Percentiles rank a stretch among this genome's conserved stretches.
phyloP scores from a whole-genome alignment of 441 rosid genomes.

The Melastoma candidum region DNA sequence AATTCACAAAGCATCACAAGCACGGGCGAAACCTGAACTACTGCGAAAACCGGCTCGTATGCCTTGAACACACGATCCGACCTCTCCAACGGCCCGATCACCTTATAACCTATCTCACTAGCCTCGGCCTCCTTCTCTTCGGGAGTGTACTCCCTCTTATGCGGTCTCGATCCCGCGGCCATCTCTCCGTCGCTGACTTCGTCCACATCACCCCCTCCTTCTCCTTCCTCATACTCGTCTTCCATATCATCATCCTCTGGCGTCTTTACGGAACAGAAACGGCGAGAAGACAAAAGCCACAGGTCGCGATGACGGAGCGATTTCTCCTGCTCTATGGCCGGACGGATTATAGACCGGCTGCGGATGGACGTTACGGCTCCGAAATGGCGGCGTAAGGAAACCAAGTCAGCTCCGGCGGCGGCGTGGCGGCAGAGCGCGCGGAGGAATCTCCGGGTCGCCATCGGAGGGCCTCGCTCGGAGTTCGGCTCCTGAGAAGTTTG shows the following conservation, averaged over 20 bases:
- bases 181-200: slow-evolving; percentile 10
- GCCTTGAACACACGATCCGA: slow-evolving; percentile 58
- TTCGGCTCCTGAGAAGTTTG: no score
- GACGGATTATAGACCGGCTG: not conserved
- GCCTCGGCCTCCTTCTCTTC: slow-evolving; percentile 76
- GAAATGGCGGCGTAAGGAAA: slow-evolving; percentile 3
- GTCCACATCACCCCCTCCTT: slow-evolving; percentile 23
- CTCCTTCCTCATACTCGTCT: slow-evolving; percentile 31
- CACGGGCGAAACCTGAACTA: slow-evolving; percentile 58
- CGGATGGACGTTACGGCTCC: slow-evolving; percentile 11
- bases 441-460: slow-evolving; percentile 70
- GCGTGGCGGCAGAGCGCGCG: slow-evolving; percentile 40
- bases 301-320: slow-evolving; percentile 10
- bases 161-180: slow-evolving; percentile 8
- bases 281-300: slow-evolving; percentile 24
- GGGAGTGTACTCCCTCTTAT: slow-evolving; percentile 37
- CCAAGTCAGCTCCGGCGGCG: not conserved
- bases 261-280: slow-evolving; percentile 36
- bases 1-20: not conserved
- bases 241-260: slow-evolving; percentile 14
- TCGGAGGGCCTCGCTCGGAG: slow-evolving; percentile 6
- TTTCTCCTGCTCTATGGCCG: slow-evolving; percentile 2
- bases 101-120: slow-evolving; percentile 67
- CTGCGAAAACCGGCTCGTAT: slow-evolving; percentile 70
- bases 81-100: slow-evolving; percentile 46